Conservation (phyloP, 495 filamentous ascomycete species). For the Podospora anserina region DNA sequence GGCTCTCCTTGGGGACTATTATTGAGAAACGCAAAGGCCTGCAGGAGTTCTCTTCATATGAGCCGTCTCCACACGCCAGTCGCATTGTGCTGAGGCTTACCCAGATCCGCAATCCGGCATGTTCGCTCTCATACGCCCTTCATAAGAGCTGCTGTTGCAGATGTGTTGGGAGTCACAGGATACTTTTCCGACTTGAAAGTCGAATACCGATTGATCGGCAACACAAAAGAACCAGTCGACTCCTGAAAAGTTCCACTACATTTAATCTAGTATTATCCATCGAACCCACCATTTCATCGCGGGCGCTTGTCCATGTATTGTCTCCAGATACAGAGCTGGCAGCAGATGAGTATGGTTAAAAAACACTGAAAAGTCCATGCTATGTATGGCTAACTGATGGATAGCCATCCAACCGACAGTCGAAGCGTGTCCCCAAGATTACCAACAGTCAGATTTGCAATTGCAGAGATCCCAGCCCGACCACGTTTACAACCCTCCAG, state of each 20-base stretch:
- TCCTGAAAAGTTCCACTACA: not conserved
- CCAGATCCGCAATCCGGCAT: not conserved
- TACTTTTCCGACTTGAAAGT: not conserved
- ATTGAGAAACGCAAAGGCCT: constrained; percentile 3
- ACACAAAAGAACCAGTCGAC: not conserved
- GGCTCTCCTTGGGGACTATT: constrained; percentile 10
- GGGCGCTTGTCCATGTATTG: not conserved
- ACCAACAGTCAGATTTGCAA: not conserved
- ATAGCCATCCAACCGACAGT: not conserved
- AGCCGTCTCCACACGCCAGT: not conserved
- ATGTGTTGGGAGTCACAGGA: not conserved
- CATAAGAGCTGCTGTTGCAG: not conserved
- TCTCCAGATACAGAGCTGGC: not conserved
- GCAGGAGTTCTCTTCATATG: not conserved
- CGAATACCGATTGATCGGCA: not conserved
- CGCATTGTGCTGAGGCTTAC: not conserved
- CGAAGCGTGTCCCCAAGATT: not conserved
- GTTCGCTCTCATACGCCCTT: constrained; percentile 4
- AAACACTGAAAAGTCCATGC: not conserved
- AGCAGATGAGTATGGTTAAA: not conserved
- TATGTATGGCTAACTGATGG: not conserved
- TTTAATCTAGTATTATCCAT: not conserved
- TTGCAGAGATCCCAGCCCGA: not conserved
- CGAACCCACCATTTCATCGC: not conserved
- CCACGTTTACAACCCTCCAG: not conserved